Base-by-base conservation (phyloP, 164 flowering plant species). In the Echeveria elegans region DNA sequence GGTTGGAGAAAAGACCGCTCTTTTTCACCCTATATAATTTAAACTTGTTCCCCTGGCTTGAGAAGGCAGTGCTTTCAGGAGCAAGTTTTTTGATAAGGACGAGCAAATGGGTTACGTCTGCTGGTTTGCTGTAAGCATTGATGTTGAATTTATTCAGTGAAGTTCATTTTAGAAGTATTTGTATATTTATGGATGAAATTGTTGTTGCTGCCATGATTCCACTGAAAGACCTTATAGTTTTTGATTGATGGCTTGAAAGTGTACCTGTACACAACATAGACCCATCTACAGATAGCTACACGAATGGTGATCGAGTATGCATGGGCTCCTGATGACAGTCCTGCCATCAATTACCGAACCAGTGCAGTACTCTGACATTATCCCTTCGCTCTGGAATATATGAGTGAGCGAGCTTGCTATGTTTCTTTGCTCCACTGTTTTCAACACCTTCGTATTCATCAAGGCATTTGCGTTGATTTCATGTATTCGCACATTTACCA, bases 261-360 rank as follows among this genome's bases (percentile, higher is more conserved):
- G 12, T 10, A 53, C 14, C 28, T 21, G 4, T 48, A n/a, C 4
- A 6, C 59, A 53, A 53, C 29, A 23, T 56, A 32, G 7, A 43
- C 32, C 19, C 9, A 28, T 53, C 16, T 15, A 9, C 29, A 90
- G 98, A 86, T 94, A 72, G 95, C 97, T 29, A 88, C 93, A 43
- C 69, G 87, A 70, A 94, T 94, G 98, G 96, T 94, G 72, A 83
- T 94, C 75, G 91, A 94, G 79, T 90, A 82, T 81, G 98, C 97
- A 41, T 94, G 98, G 98, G 92, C 90, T 0, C 95, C 96, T 70
- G 97, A 89, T 82, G 94, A 86, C 68, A 86, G 85, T 77, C 89
- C 88, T 64, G 75, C 95, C 69, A 77, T 94, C 41, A 89, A 90
- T 78, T 85, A 82, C 28, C 74, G 72, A 64, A 78, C 71, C 66